Evolutionary conservation across 1,284 basidiomycete genomes (phyloP).

Genomic region (Caloboletus inedulis): DNA sequence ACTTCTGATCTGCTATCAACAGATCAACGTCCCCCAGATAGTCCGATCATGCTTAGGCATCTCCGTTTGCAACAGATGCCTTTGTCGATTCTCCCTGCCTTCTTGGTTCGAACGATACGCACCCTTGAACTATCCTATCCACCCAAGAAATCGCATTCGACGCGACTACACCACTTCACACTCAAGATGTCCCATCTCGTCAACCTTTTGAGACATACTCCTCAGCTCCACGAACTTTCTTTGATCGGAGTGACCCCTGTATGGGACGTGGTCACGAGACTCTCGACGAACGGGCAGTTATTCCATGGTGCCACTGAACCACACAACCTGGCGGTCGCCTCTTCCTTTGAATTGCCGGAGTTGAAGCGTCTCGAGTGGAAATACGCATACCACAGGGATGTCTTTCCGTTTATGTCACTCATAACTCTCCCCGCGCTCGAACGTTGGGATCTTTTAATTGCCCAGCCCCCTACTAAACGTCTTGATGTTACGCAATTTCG

Average conservation of each 20-base stretch:
- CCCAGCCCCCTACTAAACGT: constrained; percentile 30
- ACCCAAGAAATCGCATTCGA: constrained; percentile 26
- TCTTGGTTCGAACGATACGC: constrained; percentile 37
- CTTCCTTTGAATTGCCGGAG: constrained; percentile 26
- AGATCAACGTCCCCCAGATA: constrained; percentile 5
- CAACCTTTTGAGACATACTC: constrained; percentile 37
- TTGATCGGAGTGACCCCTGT: constrained; percentile 41
- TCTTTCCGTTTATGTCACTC: constrained; percentile 34
- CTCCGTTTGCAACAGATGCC: constrained; percentile 44
- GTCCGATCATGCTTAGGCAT: constrained; percentile 27
- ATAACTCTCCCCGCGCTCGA: constrained; percentile 29
- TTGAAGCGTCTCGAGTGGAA: constrained; percentile 32
- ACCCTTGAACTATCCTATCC: constrained; percentile 41
- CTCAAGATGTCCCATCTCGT: constrained; percentile 39
- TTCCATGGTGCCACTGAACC: constrained; percentile 4
- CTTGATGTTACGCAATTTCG: constrained; percentile 29
- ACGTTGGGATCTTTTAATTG: constrained; percentile 32
- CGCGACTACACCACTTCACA: constrained; percentile 24
- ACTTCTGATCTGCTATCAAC: constrained; percentile 19
- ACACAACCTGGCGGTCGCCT: constrained; percentile 5
- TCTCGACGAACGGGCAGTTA: constrained; percentile 16
- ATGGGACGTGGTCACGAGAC: constrained; percentile 32
- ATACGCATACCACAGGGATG: constrained; percentile 28
- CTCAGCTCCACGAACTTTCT: constrained; percentile 40
- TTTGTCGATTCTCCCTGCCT: constrained; percentile 35